phyloP scores from a whole-genome alignment of 73 alveolate genomes.

The Uronychia binucleata region DNA sequence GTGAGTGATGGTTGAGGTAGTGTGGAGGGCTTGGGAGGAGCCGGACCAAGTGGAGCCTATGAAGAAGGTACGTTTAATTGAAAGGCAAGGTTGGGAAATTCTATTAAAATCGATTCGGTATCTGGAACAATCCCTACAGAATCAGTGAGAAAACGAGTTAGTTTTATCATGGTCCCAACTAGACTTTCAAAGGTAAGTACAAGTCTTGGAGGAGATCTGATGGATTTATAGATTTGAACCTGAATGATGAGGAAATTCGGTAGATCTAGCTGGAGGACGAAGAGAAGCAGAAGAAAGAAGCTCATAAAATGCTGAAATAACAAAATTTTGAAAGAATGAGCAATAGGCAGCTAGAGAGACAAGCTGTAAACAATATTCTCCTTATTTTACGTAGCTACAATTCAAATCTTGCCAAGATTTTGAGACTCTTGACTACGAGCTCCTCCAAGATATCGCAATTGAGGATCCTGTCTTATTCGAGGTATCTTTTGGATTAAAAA shows the following conservation, averaged over 20 bases:
- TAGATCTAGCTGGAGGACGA: slow-evolving; percentile 9
- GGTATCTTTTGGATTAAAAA: not conserved
- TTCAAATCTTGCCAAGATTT: slow-evolving; percentile 20
- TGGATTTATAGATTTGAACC: slow-evolving; percentile 11
- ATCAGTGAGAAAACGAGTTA: slow-evolving; percentile 4
- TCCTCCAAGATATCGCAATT: slow-evolving; percentile 1
- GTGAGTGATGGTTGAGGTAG: too few species aligned
- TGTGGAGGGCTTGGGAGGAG: too few species aligned
- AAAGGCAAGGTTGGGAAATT: slow-evolving; percentile 24
- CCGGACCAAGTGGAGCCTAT: not conserved
- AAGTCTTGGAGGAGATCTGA: not conserved
- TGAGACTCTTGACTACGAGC: slow-evolving; percentile 16
- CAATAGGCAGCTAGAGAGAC: slow-evolving; percentile 46
- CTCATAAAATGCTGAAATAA: slow-evolving; percentile 2
- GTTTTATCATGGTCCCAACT: slow-evolving; percentile 30
- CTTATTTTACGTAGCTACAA: slow-evolving; percentile 14
- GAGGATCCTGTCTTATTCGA: slow-evolving; percentile 16
- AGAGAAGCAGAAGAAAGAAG: slow-evolving; percentile 1
- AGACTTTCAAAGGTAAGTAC: slow-evolving; percentile 33
- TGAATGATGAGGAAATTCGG: slow-evolving; percentile 29
- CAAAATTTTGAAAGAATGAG: slow-evolving; percentile 18
- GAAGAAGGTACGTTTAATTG: not conserved
- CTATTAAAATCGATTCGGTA: slow-evolving; percentile 5
- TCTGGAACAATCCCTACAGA: slow-evolving; percentile 46
- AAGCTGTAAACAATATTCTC: slow-evolving; percentile 11